Evolutionary conservation across 2,329 filamentous ascomycete genomes (phyloP).

Genomic region (Aspergillus transmontanensis): DNA sequence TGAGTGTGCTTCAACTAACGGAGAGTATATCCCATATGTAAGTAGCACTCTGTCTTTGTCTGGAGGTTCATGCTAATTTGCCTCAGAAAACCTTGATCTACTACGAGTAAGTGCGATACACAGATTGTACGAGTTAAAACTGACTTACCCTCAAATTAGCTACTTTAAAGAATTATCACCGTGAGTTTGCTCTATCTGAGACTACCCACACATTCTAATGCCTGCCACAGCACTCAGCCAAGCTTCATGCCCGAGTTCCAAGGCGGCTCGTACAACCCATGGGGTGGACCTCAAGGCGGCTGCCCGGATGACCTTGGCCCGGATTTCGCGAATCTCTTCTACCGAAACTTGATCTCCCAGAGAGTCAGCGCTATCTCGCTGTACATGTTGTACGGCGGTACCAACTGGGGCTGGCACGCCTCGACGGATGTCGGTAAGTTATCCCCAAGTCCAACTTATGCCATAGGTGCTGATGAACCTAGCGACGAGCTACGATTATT

Average conservation of each 20-base stretch:
- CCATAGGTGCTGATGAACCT: slow-evolving; percentile 35
- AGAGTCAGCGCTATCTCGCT: slow-evolving; percentile 62
- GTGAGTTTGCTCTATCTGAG: neutral
- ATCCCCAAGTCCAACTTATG: neutral
- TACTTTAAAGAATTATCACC: neutral
- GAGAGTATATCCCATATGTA: slow-evolving; percentile 57
- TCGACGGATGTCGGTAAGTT: slow-evolving; percentile 46
- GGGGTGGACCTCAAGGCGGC: slow-evolving; percentile 61
- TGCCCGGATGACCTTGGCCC: slow-evolving; percentile 58
- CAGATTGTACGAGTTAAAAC: neutral
- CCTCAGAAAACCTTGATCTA: neutral
- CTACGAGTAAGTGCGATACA: neutral
- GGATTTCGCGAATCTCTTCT: slow-evolving; percentile 66
- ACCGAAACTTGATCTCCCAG: slow-evolving; percentile 63
- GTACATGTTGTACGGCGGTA: slow-evolving; percentile 68
- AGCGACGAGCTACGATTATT: slow-evolving; percentile 66
- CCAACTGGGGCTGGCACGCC: slow-evolving; percentile 64
- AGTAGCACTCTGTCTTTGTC: neutral
- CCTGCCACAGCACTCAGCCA: slow-evolving; percentile 30
- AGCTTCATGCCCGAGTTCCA: slow-evolving; percentile 63
- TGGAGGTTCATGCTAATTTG: neutral
- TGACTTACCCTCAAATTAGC: neutral
- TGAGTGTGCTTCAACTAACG: slow-evolving; percentile 63
- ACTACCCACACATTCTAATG: neutral
- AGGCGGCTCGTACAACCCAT: slow-evolving; percentile 63